phyloP scores from a whole-genome alignment of 345 rosid genomes.

The Citrus unshiu region DNA sequence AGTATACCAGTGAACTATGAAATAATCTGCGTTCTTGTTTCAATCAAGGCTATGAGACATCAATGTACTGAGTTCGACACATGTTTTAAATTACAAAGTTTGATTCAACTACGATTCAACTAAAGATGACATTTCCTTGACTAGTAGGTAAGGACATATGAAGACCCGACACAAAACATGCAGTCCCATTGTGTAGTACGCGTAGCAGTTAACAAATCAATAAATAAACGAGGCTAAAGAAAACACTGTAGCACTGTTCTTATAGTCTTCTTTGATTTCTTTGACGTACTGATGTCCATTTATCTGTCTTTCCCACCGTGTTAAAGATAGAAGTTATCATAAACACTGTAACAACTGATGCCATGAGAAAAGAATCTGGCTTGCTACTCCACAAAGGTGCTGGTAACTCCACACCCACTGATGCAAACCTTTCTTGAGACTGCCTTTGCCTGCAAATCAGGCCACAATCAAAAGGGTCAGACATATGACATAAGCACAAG shows the following conservation, averaged over 20 bases:
- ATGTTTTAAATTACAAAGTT: too few relatives aligned
- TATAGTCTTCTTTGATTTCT: conserved; percentile 10
- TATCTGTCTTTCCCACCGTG: conserved; percentile 24
- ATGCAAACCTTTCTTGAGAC: conserved; percentile 60
- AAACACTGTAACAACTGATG: conserved; percentile 33
- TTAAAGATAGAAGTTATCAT: conserved; percentile 28
- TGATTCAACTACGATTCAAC: too few relatives aligned
- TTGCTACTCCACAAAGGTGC: conserved; percentile 24
- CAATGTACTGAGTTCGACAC: too few relatives aligned
- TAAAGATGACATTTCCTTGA: too few relatives aligned
- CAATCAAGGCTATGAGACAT: too few relatives aligned
- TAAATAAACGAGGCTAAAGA: neutral
- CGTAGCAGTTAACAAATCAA: neutral
- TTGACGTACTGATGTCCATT: neutral
- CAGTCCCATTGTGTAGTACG: too few relatives aligned
- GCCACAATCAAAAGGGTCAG: neutral
- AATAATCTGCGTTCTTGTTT: neutral
- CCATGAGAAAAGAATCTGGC: conserved; percentile 25
- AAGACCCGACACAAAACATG: too few relatives aligned
- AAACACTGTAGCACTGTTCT: neutral
- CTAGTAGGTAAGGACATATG: too few relatives aligned
- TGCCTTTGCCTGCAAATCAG: conserved; percentile 39
- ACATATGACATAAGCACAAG: neutral
- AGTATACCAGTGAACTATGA: neutral
- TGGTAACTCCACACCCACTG: conserved; percentile 37